Base-by-base conservation (phyloP, 176 grass and related monocot genomes). In the Carex myosuroides region DNA sequence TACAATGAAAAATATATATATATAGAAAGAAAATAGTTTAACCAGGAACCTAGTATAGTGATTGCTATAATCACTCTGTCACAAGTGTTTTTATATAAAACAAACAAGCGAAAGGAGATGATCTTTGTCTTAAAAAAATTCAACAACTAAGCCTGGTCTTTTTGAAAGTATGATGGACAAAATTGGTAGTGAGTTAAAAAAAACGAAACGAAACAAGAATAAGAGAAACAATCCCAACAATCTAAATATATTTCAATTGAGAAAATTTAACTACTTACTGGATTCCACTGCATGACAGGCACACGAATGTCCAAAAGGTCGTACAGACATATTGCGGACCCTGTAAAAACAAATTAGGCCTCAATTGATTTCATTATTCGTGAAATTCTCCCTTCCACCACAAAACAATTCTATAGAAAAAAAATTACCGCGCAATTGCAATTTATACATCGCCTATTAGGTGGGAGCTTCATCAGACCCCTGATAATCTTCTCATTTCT, bases 401-500 rank as follows among this genome's bases (percentile, higher is more conserved):
- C 9, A 75, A 65, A 83, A 64, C 3, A 70, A 54, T 67, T 32
- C 41, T n/a, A 13, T 65, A n/a, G 44, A 88, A 14, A 59, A 32
- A 13, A 33, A 64, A 63, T 83, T 92, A 99, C 93, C 88, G 83
- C 70, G 79, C 93, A 90, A 86, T 95, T 95, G 86, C 96, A 99
- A 79, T 99, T 99, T 55, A 99, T 92, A 89, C 93, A 99, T 88
- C 91, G 92, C 85, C 91, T 94, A 81, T 99, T 95, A 16, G 96
- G 96, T 68, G 96, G 96, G 20, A 99, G 88, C 88, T 99, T 99
- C 96, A 99, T 95, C 88, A 99, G 87, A 29, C 96, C 93, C 75
- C 96, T 87, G 53, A 99, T 95, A 64, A 99, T 99, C 93, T 94
- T 99, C 91, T 99, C 93, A 89, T 89, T 99, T 83, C 91, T 92